Base-by-base conservation (phyloP, 495 filamentous ascomycete species). In the Endocarpon pusillum region DNA sequence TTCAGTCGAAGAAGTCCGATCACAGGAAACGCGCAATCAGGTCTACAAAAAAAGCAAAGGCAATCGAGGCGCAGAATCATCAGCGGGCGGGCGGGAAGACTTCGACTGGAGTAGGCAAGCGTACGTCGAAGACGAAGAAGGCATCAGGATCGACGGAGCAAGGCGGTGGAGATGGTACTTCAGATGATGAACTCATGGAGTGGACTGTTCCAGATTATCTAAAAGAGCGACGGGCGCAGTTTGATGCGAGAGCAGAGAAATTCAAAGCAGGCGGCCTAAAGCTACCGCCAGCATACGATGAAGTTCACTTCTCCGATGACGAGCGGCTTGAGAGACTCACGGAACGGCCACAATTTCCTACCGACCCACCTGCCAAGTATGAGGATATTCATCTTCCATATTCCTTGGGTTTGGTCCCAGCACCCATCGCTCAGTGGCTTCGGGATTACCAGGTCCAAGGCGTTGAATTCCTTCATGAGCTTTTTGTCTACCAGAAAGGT, bases 401-500 rank as follows among this genome's bases (percentile, higher is more conserved):
- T 40, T 89, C 91, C 1, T 67, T 75, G 0, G 91, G 89, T 1
- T 41, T 89, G 7, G 83, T 97, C 36, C 89, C 89, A 1, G 86
- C 86, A 3, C 71, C 82, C 2, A 81, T 94, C 35, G 84, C 89
- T 2, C 87, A 93, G 49, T 94, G 87, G 62, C 62, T 97, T 23
- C 73, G 89, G 19, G 77, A 81, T 37, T 97, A 97, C 48, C 89
- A 97, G 52, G 63, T 96, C 3, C 66, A 81, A 21, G 89, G 89
- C 17, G 82, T 73, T 6, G 71, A 67, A 12, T 96, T 94, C 48
- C 58, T 97, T 4, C 91, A 97, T 51, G 69, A 83, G 39, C 58
- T 77, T 20, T 97, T 97, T 45, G 78, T 94, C 12, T 89, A 82
- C 45, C 91, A 96, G 40, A 81, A 75, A 37, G 89, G 91, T 3